Percentiles rank a stretch among this genome's conserved stretches.
Conservation (phyloP, 2,329 filamentous ascomycete genomes). For the Fonsecaea multimorphosa region DNA sequence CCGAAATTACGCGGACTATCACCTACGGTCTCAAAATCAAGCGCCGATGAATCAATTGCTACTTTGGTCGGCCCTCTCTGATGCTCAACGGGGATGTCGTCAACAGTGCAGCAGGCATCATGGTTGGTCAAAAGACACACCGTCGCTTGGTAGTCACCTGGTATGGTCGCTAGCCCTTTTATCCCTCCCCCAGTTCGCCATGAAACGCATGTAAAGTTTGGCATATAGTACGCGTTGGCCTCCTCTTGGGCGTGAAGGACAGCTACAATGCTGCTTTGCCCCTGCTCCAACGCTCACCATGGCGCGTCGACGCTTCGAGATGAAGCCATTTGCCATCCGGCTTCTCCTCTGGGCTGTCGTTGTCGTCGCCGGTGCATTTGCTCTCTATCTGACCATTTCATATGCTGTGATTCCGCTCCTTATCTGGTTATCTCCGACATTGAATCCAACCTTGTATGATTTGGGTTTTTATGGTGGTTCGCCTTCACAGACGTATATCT, state of each 20-base stretch:
- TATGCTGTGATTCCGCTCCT: conserved; percentile 23
- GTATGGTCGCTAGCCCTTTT: neutral
- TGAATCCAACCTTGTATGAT: conserved; percentile 30
- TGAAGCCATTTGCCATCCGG: conserved; percentile 18
- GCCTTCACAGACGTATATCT: conserved; percentile 28
- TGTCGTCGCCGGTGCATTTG: conserved; percentile 4
- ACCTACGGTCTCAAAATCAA: neutral
- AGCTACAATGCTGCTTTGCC: conserved; percentile 11
- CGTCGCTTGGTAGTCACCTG: conserved; percentile 1
- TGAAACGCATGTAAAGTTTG: neutral
- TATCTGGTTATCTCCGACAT: conserved; percentile 25
- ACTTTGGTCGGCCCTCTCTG: neutral
- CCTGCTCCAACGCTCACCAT: conserved; percentile 9
- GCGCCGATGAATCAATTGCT: neutral
- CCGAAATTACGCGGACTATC: conserved; percentile 4
- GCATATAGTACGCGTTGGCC: conserved; percentile 14
- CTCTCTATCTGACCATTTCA: conserved; percentile 17
- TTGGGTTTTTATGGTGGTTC: conserved; percentile 31
- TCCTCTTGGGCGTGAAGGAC: neutral
- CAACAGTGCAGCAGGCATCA: neutral
- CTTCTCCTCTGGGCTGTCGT: conserved; percentile 10
- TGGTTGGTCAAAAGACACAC: neutral
- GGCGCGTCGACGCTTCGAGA: conserved; percentile 7
- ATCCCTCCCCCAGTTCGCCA: neutral
- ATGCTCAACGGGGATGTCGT: neutral